Base-by-base conservation (phyloP, 2,329 filamentous ascomycete genomes). In the Curvularia spicifera region DNA sequence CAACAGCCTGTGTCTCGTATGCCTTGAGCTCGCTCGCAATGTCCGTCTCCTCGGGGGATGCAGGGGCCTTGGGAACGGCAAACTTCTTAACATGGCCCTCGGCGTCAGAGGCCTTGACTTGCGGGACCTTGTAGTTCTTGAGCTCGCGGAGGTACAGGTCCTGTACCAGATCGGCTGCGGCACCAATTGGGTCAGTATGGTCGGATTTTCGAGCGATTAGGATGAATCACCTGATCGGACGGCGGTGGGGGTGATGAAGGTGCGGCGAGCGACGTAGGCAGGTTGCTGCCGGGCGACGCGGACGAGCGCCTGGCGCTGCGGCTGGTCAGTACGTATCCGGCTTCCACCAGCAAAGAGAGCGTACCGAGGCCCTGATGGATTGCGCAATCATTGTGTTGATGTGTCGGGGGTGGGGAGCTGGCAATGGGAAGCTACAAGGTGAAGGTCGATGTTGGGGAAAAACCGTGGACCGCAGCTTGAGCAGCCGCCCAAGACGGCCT, bases 91-190 rank as follows among this genome's bases (percentile, higher is more conserved):
- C 95, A 72, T 96, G 90, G 77, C 91, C 93, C 71, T 94, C 89
- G 76, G 93, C 84, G 76, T 98, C 95, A 73, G 87, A 87, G 65
- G 92, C 85, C 85, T 97, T 97, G 82, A 94, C 78, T 69, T 87
- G 83, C 56, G 91, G 84, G 65, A 89, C 83, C 87, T 98, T 98
- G 90, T 97, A 98, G 81, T 88, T 87, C 83, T 94, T 95, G 78
- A 99, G 88, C 82, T 98, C 93, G 80, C 89, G 90, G 72, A 99
- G 88, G 86, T 99, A 99, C 77, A 99, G 87, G 79, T 98, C 94
- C 83, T 98, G 95, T 73, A 99, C 91, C 75, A 97, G 88, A 81
- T 99, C 95, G 87, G 91, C 95, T 98, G 77, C 37, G 66, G 57
- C 43, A 56, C 67, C 71, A 73, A 73, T 74, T 71, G 67, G 49